phyloP scores from a whole-genome alignment of 495 filamentous ascomycete species.

The Bryoglossum gracile region DNA sequence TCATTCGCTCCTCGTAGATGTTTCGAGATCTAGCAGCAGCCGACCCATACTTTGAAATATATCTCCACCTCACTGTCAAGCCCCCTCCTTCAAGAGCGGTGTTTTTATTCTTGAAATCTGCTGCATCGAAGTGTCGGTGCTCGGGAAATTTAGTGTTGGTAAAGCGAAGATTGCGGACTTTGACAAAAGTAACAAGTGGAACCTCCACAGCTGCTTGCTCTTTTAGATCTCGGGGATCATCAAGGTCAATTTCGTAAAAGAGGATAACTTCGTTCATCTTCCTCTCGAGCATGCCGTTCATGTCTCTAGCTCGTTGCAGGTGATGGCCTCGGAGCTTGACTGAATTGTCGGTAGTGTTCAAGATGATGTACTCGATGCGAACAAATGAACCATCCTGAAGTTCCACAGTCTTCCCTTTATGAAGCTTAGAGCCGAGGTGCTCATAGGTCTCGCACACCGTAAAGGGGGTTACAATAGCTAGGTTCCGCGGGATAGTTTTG shows the following conservation, averaged over 20 bases:
- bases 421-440: conserved; percentile 20
- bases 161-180: conserved; percentile 35
- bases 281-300: conserved; percentile 34
- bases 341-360: conserved; percentile 21
- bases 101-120: conserved; percentile 11
- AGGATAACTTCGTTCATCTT: conserved; percentile 49
- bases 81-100: conserved; percentile 25
- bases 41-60: conserved; percentile 23
- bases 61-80: conserved; percentile 30
- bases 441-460: conserved; percentile 17
- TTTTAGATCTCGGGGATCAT: conserved; percentile 31
- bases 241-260: conserved; percentile 38
- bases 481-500: conserved; percentile 7
- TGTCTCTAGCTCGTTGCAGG: conserved; percentile 30
- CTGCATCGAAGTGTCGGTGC: conserved; percentile 7
- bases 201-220: conserved; percentile 42
- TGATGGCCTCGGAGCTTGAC: conserved; percentile 35
- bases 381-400: conserved; percentile 29
- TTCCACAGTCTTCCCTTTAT: conserved; percentile 27
- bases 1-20: conserved; percentile 20
- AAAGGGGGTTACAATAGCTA: conserved; percentile 7
- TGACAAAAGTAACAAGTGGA: conserved; percentile 27
- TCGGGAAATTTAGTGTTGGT: conserved; percentile 45
- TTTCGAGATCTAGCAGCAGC: conserved; percentile 23
- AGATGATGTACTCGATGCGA: conserved; percentile 33